Evolutionary conservation across 202 grass and related monocot genomes (phyloP).

Genomic region (Panicum hallii): DNA sequence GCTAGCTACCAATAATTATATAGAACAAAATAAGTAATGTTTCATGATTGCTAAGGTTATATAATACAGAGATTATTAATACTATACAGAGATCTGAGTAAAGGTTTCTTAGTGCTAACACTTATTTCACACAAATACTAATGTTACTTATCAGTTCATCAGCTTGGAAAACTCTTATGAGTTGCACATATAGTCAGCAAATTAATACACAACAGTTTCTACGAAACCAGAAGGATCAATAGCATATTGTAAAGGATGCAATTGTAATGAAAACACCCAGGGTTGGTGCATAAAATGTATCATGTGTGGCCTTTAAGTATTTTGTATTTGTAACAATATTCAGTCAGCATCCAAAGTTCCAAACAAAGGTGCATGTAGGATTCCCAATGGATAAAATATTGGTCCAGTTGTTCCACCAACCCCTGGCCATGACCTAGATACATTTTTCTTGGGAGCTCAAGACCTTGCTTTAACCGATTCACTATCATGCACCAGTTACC

Average conservation of each 20-base stretch:
- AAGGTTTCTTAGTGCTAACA: background rate
- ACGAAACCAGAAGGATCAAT: background rate
- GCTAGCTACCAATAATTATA: background rate
- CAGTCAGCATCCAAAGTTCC: background rate
- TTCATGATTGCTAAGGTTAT: background rate
- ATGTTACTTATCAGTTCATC: background rate
- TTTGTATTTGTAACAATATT: background rate
- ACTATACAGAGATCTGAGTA: background rate
- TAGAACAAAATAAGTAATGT: background rate
- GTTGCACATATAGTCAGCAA: background rate
- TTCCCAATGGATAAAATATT: background rate
- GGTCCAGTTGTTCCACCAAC: background rate
- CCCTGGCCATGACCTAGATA: background rate
- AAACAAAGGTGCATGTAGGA: background rate
- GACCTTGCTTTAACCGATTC: background rate
- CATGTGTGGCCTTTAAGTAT: background rate
- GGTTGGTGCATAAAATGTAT: background rate
- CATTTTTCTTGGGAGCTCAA: background rate
- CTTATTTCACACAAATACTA: constrained; percentile 6
- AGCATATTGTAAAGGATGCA: background rate
- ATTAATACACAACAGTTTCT: constrained; percentile 2
- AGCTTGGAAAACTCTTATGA: too few relatives aligned
- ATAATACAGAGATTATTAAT: background rate
- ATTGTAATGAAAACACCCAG: background rate
- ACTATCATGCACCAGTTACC: background rate